Evolutionary conservation across 2,329 filamentous ascomycete genomes (phyloP).

Genomic region (Diaporthe sp.): DNA sequence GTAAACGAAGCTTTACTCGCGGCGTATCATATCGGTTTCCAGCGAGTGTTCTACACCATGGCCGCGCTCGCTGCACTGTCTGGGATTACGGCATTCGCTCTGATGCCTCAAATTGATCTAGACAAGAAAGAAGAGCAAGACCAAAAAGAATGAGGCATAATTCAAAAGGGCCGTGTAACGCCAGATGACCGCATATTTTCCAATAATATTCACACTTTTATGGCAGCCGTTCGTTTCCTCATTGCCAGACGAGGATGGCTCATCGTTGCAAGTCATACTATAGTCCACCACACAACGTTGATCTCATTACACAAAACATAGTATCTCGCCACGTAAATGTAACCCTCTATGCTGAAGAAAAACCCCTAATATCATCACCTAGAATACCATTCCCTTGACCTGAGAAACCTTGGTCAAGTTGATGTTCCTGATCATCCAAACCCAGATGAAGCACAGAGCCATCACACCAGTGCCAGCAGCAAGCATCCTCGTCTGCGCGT

Average conservation of each 20-base stretch:
- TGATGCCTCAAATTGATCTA: background rate
- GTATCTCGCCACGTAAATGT: background rate
- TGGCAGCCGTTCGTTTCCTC: background rate
- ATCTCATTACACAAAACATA: conserved; percentile 15
- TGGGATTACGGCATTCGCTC: background rate
- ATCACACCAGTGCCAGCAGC: conserved; percentile 48
- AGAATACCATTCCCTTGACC: conserved; percentile 63
- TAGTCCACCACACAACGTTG: background rate
- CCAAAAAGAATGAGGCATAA: background rate
- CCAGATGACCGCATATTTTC: background rate
- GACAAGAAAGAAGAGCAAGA: background rate
- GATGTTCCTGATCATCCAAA: conserved; percentile 60
- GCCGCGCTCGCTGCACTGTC: background rate
- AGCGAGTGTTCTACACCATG: conserved; percentile 4
- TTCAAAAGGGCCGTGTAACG: background rate
- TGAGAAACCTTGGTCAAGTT: conserved; percentile 60
- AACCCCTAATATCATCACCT: conserved; percentile 31
- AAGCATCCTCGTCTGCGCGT: conserved; percentile 61
- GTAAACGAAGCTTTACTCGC: background rate
- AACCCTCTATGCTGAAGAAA: background rate
- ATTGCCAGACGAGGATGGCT: background rate
- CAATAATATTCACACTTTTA: background rate
- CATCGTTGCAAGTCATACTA: background rate
- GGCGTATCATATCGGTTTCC: background rate
- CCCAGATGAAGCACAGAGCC: conserved; percentile 47